Base-by-base conservation (phyloP, 2,329 filamentous ascomycete species). In the Clonostachys solani region DNA sequence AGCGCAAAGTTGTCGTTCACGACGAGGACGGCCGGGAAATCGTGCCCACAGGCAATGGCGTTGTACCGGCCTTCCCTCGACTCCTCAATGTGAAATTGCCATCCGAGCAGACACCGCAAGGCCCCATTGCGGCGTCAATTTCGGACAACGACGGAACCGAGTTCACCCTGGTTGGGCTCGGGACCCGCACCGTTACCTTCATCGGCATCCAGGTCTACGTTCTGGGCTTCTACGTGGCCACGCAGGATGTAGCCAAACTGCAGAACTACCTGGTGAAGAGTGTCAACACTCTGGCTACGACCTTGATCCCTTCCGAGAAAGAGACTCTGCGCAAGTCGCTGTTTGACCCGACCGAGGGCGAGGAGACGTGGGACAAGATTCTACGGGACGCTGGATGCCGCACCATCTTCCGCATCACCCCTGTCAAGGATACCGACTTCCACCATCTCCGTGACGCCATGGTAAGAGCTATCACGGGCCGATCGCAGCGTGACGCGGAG, bases 371-470 rank as follows among this genome's bases (percentile, higher is more conserved):
- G 91, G 77, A 83, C 40, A 71, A 77, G 13, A 73, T 96, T 4
- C 69, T 97, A 23, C 73, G 74, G 49, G 73, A 84, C 1, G 75
- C 81, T 4, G 78, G 82, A 0, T 81, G 92, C n/a, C 75, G 90
- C 47, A 92, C 84, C 23, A 80, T 85, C 0, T 84, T 95, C 69
- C 81, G 92, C 42, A 86, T 99, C 52, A 84, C 92, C 4, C 94
- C 94, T 0, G 91, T 90, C n/a, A 79, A 90, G 36, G 91, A 95
- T 66, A 99, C 94, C 16, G 92, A 97, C 66, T 97, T 96, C 67
- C 83, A 86, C 54, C 94, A 99, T 65, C 68, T 99, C 52, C 82
- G 92, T 38, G 94, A 99, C 61, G 94, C 89, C 2, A 95, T 92
- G 72, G 89, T 96, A 49, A 81, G 91, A 6, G 87, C 89, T 18